phyloP scores from a whole-genome alignment of 2,329 filamentous ascomycete genomes.

The Sporothrix pallida region DNA sequence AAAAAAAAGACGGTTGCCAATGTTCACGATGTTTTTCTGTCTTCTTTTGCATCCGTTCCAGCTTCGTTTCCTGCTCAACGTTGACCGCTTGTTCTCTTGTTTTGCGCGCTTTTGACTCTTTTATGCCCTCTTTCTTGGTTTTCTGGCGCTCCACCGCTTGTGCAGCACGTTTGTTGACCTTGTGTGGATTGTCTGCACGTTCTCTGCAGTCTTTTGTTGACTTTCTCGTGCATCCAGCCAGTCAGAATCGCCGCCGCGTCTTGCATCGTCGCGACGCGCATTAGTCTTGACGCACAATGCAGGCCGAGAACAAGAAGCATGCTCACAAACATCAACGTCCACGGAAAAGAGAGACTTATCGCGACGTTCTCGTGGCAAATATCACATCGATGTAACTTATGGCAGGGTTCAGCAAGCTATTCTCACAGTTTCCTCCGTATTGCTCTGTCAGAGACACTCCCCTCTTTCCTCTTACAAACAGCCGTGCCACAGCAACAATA shows the following conservation, averaged over 20 bases:
- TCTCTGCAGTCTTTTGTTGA: conserved; percentile 26
- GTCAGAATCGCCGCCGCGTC: conserved; percentile 14
- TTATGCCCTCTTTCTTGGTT: no score
- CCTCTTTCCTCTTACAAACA: not conserved
- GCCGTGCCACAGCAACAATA: conserved; percentile 22
- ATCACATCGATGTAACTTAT: not conserved
- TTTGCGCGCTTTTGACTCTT: not conserved
- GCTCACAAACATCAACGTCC: not conserved
- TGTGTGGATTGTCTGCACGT: not conserved
- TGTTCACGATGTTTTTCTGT: conserved; percentile 3
- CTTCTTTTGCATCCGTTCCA: not conserved
- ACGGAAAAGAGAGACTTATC: not conserved
- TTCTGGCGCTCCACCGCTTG: not conserved
- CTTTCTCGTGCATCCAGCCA: not conserved
- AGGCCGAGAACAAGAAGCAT: not conserved
- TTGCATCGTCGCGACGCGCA: conserved; percentile 5
- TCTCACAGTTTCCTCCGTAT: conserved; percentile 1
- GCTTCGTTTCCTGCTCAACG: not conserved
- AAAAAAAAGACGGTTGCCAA: not conserved
- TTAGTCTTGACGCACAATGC: conserved; percentile 21
- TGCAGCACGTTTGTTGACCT: conserved; percentile 20
- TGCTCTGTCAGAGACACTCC: not conserved
- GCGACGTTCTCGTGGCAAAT: not conserved
- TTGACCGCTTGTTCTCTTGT: conserved; percentile 29
- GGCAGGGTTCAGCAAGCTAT: not conserved